Evolutionary conservation across 345 rosid genomes (phyloP).

Genomic region (Hibiscus mutabilis): DNA sequence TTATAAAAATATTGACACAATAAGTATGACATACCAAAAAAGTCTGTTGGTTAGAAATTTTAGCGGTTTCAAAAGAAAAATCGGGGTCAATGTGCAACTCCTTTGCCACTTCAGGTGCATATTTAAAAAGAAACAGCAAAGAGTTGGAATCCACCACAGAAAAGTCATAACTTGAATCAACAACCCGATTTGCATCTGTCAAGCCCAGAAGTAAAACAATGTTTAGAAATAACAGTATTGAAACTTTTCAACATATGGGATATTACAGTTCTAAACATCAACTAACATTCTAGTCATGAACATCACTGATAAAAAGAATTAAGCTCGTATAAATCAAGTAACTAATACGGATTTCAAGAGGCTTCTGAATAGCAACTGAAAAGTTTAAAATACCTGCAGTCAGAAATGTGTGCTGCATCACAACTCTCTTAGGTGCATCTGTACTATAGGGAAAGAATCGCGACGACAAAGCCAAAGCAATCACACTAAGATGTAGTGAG

Average conservation of each 20-base stretch:
- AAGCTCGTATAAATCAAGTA: background rate
- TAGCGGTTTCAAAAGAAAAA: slow-evolving; percentile 44
- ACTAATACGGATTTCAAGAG: background rate
- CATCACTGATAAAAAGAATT: background rate
- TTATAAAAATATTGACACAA: background rate
- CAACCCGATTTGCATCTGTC: slow-evolving; percentile 57
- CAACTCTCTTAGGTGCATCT: slow-evolving; percentile 83
- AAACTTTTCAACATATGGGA: background rate
- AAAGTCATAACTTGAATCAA: slow-evolving; percentile 63
- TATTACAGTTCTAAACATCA: background rate
- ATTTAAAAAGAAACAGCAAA: slow-evolving; percentile 59
- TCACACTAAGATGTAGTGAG: slow-evolving; percentile 58
- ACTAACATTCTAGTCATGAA: background rate
- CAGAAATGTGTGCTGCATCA: slow-evolving; percentile 70
- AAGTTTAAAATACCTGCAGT: slow-evolving; percentile 53
- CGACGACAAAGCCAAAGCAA: slow-evolving; percentile 76
- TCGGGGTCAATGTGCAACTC: slow-evolving; percentile 43
- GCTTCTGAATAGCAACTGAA: background rate
- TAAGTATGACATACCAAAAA: slow-evolving; percentile 57
- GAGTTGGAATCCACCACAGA: slow-evolving; percentile 80
- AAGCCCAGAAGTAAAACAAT: slow-evolving; percentile 16
- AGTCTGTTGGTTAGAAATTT: slow-evolving; percentile 35
- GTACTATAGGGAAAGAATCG: slow-evolving; percentile 88
- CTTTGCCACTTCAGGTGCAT: slow-evolving; percentile 64
- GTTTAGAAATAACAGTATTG: background rate